A percentile compares a stretch with the other conserved stretches of the same genome.
Conservation (phyloP, 805 yeast genomes). For the Saccharomyces jurei region DNA sequence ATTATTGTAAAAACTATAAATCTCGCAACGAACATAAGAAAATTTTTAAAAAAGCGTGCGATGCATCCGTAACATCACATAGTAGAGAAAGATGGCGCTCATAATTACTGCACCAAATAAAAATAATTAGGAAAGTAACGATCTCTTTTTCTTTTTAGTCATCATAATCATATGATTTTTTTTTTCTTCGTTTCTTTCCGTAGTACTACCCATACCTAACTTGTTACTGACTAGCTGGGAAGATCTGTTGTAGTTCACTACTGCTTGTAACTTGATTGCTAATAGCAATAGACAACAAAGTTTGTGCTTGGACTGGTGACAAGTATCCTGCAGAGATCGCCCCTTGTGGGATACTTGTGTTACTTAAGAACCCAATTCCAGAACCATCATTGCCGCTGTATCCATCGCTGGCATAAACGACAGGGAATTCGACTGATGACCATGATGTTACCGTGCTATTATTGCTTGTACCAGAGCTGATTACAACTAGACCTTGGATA, state of each 20-base stretch:
- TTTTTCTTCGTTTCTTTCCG: neutral
- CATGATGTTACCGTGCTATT: conserved; percentile 7
- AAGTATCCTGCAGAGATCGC: conserved; percentile 27
- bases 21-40: neutral
- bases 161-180: neutral
- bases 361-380: conserved; percentile 10
- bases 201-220: neutral
- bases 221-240: conserved; percentile 3
- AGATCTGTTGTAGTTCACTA: conserved; percentile 4
- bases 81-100: neutral
- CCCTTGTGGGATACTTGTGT: conserved; percentile 15
- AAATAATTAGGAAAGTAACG: neutral
- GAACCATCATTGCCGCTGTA: conserved; percentile 1
- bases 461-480: conserved; percentile 11
- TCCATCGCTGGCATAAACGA: conserved; percentile 19
- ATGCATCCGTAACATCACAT: neutral
- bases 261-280: conserved; percentile 19
- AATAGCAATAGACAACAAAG: conserved; percentile 25
- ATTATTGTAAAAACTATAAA: neutral
- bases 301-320: conserved; percentile 27
- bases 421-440: conserved; percentile 10
- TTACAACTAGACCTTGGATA: conserved; percentile 22
- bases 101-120: neutral
- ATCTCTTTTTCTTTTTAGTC: neutral
- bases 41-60: neutral